Evolutionary conservation across 805 yeast species (phyloP), one percentile per base, ranked within the genome.

Genomic region (Barnettozyma wickerhamii): DNA sequence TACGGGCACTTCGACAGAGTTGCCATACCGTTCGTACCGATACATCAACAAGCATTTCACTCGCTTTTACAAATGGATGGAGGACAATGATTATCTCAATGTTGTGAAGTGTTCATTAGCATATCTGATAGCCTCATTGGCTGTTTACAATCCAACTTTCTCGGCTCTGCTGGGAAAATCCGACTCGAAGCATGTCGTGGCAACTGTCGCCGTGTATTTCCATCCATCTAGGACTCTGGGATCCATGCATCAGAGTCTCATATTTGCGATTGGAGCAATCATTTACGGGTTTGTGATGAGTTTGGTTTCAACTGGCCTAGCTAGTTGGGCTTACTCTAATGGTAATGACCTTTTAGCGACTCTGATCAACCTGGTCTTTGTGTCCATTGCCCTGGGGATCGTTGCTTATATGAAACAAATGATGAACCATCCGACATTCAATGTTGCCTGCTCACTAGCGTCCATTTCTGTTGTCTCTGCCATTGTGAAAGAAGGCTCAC

Each of bases 121-220:
- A 1, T 87, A 87, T 55, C 63, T 81, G 9, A 43, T 85, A 1
- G 91, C 89, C 1, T 81, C 95, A 0, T 53, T 84, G 42, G 85
- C 81, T 1, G 93, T 86, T 14, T 84, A 81, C 58, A 71, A 70
- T 50, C 53, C 69, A 1, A 63, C 73, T 1, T 63, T 80, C 34
- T 69, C 79, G 10, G 51, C 59, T 14, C 45, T 77, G 2, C 56
- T 84, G 32, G 95, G 95, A 0, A 57, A 63, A 27, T 71, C 84
- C 19, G 90, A 84, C 60, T 77, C 84, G 10, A 86, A 86, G 57
- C 95, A 86, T 64, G 73, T 84, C 48, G 79, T 83, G 3, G 88
- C 95, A 29, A 87, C 95, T 0, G 82, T 82, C 9, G 83, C 86
- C 1, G 93, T 86, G 3, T 87, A 87, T 59, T 86, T 87, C 66